Evolutionary conservation across 306 rosid genomes (phyloP).

Genomic region (Calophaca sinica): DNA sequence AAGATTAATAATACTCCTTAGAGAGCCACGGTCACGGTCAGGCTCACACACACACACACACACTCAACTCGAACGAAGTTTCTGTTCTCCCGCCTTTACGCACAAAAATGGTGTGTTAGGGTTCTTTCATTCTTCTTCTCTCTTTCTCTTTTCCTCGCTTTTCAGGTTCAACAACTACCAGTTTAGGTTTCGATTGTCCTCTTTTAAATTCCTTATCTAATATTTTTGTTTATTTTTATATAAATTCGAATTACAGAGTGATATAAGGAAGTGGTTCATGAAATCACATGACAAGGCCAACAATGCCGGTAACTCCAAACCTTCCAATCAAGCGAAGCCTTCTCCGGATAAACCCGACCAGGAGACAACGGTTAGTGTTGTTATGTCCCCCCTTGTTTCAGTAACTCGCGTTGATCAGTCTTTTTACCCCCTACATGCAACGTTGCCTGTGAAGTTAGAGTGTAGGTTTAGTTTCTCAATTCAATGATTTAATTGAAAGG

Average conservation of each 20-base stretch:
- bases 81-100: slow-evolving; percentile 45
- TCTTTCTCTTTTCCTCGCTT: not conserved
- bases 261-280: slow-evolving; percentile 97
- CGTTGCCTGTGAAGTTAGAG: slow-evolving; percentile 10
- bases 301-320: slow-evolving; percentile 56
- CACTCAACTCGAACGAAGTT: slow-evolving; percentile 2
- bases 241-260: slow-evolving; percentile 54
- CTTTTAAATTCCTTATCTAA: not conserved
- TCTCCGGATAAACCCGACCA: slow-evolving; percentile 54
- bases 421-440: not conserved
- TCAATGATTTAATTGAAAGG: slow-evolving; percentile 19
- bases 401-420: not conserved
- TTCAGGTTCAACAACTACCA: not conserved
- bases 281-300: slow-evolving; percentile 77
- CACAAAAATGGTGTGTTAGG: slow-evolving; percentile 58
- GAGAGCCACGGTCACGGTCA: no score
- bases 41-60: not conserved
- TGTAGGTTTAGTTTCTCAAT: slow-evolving; percentile 29
- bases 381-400: not conserved
- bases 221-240: not conserved
- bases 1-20: no score
- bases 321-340: slow-evolving; percentile 52
- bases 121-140: slow-evolving; percentile 37
- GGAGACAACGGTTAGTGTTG: slow-evolving; percentile 58
- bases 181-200: slow-evolving; percentile 1